Conservation (phyloP, 306 rosid genomes). For the Pueraria montana region DNA sequence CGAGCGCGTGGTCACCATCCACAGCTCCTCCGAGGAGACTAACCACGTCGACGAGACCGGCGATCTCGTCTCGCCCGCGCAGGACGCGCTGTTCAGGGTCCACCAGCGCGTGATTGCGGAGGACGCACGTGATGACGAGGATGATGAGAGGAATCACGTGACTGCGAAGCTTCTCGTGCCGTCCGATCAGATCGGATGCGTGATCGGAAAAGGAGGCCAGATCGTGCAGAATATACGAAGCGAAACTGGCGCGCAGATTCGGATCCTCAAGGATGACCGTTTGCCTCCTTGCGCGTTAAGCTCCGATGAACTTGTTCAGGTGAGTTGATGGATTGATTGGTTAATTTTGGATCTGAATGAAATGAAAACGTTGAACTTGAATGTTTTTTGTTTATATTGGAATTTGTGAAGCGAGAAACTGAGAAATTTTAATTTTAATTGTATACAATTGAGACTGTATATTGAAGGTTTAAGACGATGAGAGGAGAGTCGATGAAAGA, state of each 20-base stretch:
- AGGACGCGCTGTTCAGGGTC: constrained; percentile 81
- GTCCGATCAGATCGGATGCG: constrained; percentile 96
- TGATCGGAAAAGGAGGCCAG: constrained; percentile 98
- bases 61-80: constrained; percentile 75
- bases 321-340: background rate
- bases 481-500: background rate
- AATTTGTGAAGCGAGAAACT: background rate
- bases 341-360: background rate
- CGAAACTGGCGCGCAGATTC: constrained; percentile 91
- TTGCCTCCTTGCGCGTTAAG: constrained; percentile 84
- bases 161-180: constrained; percentile 89
- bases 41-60: constrained; percentile 72
- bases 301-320: constrained; percentile 97
- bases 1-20: constrained; percentile 87
- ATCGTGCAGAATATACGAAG: constrained; percentile 86
- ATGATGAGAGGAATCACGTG: constrained; percentile 64
- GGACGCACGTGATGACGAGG: constrained; percentile 55
- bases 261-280: constrained; percentile 94
- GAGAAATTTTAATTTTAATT: background rate
- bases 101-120: constrained; percentile 91
- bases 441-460: background rate
- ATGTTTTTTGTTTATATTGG: constrained; percentile 19
- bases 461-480: background rate
- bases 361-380: background rate
- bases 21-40: constrained; percentile 75